A percentile compares a stretch with the other conserved stretches of the same genome.
Conservation (phyloP, 345 rosid genomes). For the Carallia pectinifolia region DNA sequence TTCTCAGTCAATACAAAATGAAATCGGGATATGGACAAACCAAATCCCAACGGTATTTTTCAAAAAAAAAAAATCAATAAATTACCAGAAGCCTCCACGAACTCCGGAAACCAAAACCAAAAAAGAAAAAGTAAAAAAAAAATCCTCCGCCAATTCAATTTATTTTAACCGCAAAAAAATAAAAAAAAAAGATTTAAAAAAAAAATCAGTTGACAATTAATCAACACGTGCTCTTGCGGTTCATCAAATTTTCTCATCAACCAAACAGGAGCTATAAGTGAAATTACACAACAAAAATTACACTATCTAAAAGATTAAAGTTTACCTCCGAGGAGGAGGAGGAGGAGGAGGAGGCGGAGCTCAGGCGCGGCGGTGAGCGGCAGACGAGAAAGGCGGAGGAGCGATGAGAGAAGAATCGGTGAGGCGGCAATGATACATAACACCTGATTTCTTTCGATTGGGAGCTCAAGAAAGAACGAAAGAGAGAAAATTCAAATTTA, state of each 20-base stretch:
- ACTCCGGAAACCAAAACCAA: not conserved
- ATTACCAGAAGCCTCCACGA: not conserved
- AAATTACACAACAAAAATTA: not conserved
- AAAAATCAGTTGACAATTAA: not conserved
- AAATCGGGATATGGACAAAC: not conserved
- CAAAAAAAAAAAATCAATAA: no score
- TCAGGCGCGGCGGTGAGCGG: not conserved
- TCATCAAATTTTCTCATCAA: not conserved
- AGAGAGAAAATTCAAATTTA: not conserved
- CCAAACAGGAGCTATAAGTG: not conserved
- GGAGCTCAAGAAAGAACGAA: constrained; percentile 1
- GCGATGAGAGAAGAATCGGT: constrained; percentile 26
- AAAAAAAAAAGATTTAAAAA: no score
- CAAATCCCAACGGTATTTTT: no score
- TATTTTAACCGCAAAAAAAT: no score
- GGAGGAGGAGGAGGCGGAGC: not conserved
- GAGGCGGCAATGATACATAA: not conserved
- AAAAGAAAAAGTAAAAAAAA: not conserved
- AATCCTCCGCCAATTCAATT: not conserved
- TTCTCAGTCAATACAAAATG: not conserved
- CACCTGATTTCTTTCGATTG: not conserved
- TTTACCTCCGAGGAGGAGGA: not conserved
- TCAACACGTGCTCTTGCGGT: not conserved
- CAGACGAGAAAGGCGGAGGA: not conserved
- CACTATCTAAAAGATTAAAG: not conserved